Base-by-base conservation (phyloP, 768 basidiomycete species). In the Mycena pura region DNA sequence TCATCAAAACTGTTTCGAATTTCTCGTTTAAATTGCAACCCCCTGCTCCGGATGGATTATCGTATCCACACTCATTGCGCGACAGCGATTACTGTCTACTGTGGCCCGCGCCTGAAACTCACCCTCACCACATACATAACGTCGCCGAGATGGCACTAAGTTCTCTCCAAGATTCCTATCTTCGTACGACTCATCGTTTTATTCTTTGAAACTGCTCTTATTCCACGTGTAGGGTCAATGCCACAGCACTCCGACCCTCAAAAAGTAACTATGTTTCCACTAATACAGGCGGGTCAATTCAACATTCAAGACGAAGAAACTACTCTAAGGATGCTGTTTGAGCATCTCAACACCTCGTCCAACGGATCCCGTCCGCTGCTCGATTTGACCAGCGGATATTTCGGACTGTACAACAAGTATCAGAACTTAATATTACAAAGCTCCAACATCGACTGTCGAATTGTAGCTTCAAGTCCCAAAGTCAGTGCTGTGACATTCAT, bases 371-470 rank as follows among this genome's bases (percentile, higher is more conserved):
- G 78, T 17, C 86, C 85, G n/a, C 68, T 84, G 17, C 74, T 90
- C 27, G 92, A 97, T 72, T 77, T 98, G 70, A 99, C 97, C 7
- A 95, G 90, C 68, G 97, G 97, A 11, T 99, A 99, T 76, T 99
- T 99, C 71, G 92, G 92, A 7, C 78, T 99, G 29, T 92, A 91
- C 70, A 78, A 82, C 58, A 84, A 83, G 13, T 99, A 99, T 72
- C 92, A 93, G 70, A 78, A 86, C 27, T 78, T 89, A 34, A 79
- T 92, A 13, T 80, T 97, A 24, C 72, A 82, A 22, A 78, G 81
- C 11, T 82, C 84, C 1, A 80, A 81, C 27, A 74, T 85, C 25
- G 79, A 84, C 36, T 89, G 89, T 51, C 76, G 89, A 28, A 88
- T 99, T 58, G 84, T 98, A 5, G 91, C 89, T 22, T 91, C 97